Evolutionary conservation across 805 yeast species (phyloP).

Genomic region (Wickerhamia fluorescens): DNA sequence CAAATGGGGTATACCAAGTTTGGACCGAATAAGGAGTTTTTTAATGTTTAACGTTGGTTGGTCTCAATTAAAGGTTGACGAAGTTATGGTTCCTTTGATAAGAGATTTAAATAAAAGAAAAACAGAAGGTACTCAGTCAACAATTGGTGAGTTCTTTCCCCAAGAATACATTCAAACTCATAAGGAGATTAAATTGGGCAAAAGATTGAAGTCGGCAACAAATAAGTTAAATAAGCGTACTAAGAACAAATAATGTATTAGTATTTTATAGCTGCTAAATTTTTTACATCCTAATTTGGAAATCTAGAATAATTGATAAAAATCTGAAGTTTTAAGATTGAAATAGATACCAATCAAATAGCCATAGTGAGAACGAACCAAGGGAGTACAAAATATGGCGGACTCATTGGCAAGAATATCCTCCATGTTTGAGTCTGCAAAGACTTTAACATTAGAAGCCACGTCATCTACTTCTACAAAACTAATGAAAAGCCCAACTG

Average conservation of each 20-base stretch:
- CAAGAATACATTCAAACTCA: slow-evolving; percentile 43
- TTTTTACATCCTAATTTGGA: not conserved
- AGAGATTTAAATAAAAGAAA: slow-evolving; percentile 64
- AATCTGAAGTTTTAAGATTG: not conserved
- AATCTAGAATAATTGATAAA: not conserved
- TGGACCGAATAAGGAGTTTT: slow-evolving; percentile 69
- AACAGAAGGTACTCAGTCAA: slow-evolving; percentile 48
- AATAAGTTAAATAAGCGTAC: slow-evolving; percentile 31
- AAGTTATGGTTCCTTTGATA: slow-evolving; percentile 78
- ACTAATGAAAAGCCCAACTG: slow-evolving; percentile 58
- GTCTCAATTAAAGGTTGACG: slow-evolving; percentile 69
- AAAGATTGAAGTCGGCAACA: slow-evolving; percentile 56
- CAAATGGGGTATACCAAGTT: slow-evolving; percentile 85
- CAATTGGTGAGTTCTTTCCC: slow-evolving; percentile 63
- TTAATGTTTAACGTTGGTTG: slow-evolving; percentile 72
- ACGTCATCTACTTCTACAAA: slow-evolving; percentile 71
- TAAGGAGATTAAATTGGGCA: slow-evolving; percentile 46
- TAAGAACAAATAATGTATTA: slow-evolving; percentile 3
- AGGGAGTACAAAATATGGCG: slow-evolving; percentile 17
- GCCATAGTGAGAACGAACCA: too few species aligned
- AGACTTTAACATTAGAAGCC: slow-evolving; percentile 73
- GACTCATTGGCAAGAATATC: slow-evolving; percentile 55
- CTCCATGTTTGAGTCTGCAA: slow-evolving; percentile 72
- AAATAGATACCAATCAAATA: not conserved
- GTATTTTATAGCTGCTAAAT: not conserved